Evolutionary conservation across 495 filamentous ascomycete species (phyloP).

Genomic region (Penicillium daleae): DNA sequence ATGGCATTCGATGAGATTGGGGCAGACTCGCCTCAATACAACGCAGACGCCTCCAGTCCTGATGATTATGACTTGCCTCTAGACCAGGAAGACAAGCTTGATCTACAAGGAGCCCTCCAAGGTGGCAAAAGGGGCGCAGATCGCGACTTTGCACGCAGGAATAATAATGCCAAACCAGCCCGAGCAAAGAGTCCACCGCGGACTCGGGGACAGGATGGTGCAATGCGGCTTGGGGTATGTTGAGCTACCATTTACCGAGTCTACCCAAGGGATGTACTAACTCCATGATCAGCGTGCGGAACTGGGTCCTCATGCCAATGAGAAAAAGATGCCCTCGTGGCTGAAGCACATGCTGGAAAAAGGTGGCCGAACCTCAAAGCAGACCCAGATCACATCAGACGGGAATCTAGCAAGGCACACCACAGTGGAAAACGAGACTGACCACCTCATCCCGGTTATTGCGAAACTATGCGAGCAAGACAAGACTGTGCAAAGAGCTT

Average conservation of each 20-base stretch:
- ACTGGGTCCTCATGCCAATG: constrained; percentile 83
- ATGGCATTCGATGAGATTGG: constrained; percentile 52
- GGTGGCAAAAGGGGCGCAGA: constrained; percentile 21
- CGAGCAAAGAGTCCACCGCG: constrained; percentile 18
- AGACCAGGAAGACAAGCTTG: constrained; percentile 20
- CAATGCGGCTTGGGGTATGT: constrained; percentile 49
- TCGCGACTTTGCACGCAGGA: constrained; percentile 18
- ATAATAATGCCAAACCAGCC: constrained; percentile 19
- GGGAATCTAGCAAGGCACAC: constrained; percentile 50
- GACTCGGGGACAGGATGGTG: constrained; percentile 17
- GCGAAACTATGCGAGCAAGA: constrained; percentile 72
- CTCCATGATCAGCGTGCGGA: constrained; percentile 50
- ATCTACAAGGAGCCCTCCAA: constrained; percentile 8
- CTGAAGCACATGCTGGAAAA: constrained; percentile 69
- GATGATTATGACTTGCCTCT: constrained; percentile 15
- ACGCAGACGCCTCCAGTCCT: neutral
- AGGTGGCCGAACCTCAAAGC: constrained; percentile 59
- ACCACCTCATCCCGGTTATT: constrained; percentile 75
- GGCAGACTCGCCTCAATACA: neutral
- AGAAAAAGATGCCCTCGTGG: constrained; percentile 86
- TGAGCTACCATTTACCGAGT: constrained; percentile 3
- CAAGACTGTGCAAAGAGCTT: constrained; percentile 64
- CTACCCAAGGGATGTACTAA: constrained; percentile 31
- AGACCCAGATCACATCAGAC: constrained; percentile 57
- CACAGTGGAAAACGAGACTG: constrained; percentile 62